phyloP scores from a whole-genome alignment of 495 filamentous ascomycete species.

The Stereocaulon alpinum region DNA sequence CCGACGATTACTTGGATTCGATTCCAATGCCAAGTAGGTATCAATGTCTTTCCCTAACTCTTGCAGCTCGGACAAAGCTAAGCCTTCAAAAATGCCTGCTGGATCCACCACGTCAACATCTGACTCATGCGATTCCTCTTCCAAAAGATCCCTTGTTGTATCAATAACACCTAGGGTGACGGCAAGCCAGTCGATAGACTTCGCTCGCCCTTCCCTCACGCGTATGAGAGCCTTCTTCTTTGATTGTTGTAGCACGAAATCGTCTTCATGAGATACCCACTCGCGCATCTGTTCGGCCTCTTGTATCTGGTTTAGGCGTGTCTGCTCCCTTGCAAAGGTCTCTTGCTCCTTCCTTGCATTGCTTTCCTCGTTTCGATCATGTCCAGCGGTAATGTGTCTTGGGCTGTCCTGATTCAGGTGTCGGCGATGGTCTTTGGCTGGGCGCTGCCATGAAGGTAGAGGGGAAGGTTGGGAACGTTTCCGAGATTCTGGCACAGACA shows the following conservation, averaged over 20 bases:
- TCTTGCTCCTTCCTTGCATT: constrained; percentile 17
- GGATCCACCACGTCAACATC: constrained; percentile 76
- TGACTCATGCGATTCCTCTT: constrained; percentile 71
- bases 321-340: constrained; percentile 34
- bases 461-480: constrained; percentile 10
- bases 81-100: constrained; percentile 66
- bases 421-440: constrained; percentile 14
- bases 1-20: constrained; percentile 61
- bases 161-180: constrained; percentile 85
- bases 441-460: constrained; percentile 12
- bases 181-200: constrained; percentile 91
- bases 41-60: constrained; percentile 83
- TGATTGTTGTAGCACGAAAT: constrained; percentile 91
- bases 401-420: constrained; percentile 13
- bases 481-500: constrained; percentile 5
- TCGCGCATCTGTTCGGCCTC: constrained; percentile 68
- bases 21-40: constrained; percentile 73
- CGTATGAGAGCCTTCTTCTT: constrained; percentile 97
- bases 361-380: background rate
- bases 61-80: constrained; percentile 57
- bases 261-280: constrained; percentile 91
- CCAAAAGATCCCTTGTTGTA: constrained; percentile 61
- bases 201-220: constrained; percentile 85
- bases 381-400: background rate
- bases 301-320: constrained; percentile 49